These are phyloP conservation scores for Gypsophila paniculata DNA, from an alignment of 179 eudicot genomes.

Conservation along the genomic window DNA sequence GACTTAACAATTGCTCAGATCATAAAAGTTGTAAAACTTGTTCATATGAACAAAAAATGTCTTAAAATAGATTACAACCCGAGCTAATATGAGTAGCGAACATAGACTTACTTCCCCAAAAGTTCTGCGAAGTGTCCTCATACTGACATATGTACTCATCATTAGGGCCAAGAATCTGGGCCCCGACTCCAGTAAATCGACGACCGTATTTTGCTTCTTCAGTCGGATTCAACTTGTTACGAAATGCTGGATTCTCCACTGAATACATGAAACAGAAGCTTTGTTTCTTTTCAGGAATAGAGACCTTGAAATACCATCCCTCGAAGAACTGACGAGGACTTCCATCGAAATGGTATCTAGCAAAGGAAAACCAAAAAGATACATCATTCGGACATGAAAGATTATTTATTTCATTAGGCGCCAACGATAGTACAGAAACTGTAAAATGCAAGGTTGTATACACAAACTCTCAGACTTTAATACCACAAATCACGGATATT, in stretches of 20 bases:
- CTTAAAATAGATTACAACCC: neutral
- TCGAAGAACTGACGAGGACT: slow-evolving; percentile 73
- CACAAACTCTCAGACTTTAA: neutral
- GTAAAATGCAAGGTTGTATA: neutral
- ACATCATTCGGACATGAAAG: neutral
- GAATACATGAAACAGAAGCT: slow-evolving; percentile 97
- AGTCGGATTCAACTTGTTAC: slow-evolving; percentile 44
- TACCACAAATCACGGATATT: neutral
- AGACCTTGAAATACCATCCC: slow-evolving; percentile 98
- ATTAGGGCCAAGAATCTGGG: slow-evolving; percentile 87
- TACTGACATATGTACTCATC: slow-evolving; percentile 92
- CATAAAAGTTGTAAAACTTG: neutral
- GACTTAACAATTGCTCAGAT: slow-evolving; percentile 9
- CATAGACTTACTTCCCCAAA: slow-evolving; percentile 86
- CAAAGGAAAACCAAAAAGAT: slow-evolving; percentile 9
- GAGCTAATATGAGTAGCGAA: slow-evolving; percentile 11
- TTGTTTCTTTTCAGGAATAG: slow-evolving; percentile 82
- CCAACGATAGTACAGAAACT: neutral
- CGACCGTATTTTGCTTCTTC: slow-evolving; percentile 64
- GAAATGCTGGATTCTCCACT: slow-evolving; percentile 82
- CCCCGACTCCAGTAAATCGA: slow-evolving; percentile 86
- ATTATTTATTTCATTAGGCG: neutral
- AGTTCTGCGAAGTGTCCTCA: slow-evolving; percentile 55
- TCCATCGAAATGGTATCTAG: slow-evolving; percentile 91
- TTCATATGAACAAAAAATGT: neutral